Evolutionary conservation across 352 stramenopile species (phyloP).

Genomic region (Globisporangium paroecandrum): DNA sequence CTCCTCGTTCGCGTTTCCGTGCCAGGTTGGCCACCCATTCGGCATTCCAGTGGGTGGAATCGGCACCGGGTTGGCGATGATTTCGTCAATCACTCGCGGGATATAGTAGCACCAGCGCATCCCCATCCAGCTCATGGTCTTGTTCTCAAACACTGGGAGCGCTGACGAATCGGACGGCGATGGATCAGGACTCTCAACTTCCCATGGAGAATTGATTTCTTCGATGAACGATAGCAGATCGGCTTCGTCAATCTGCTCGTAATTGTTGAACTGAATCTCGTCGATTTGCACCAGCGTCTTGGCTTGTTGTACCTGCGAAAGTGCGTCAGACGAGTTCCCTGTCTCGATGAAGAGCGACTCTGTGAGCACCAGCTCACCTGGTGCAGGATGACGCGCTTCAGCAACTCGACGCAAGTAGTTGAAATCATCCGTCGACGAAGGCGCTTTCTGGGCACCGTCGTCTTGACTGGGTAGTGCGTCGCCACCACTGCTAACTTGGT

Average conservation of each 20-base stretch:
- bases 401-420: constrained; percentile 46
- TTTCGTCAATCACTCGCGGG: constrained; percentile 47
- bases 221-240: constrained; percentile 46
- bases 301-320: neutral
- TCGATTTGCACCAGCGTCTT: constrained; percentile 18
- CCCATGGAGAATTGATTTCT: constrained; percentile 61
- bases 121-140: constrained; percentile 68
- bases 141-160: constrained; percentile 33
- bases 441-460: neutral
- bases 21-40: constrained; percentile 60
- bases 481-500: neutral
- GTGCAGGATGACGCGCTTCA: constrained; percentile 39
- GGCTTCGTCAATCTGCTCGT: constrained; percentile 19
- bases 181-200: constrained; percentile 18
- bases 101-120: constrained; percentile 83
- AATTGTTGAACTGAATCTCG: constrained; percentile 25
- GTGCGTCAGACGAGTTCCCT: constrained; percentile 17
- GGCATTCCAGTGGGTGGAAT: constrained; percentile 56
- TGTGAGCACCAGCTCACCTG: constrained; percentile 65
- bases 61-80: constrained; percentile 55
- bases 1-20: constrained; percentile 31
- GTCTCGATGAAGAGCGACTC: constrained; percentile 71
- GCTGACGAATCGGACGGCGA: constrained; percentile 18
- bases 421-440: constrained; percentile 51
- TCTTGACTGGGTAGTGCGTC: neutral